Evolutionary conservation across 1,284 basidiomycete species (phyloP).

Genomic region (Kwoniella shivajii): DNA sequence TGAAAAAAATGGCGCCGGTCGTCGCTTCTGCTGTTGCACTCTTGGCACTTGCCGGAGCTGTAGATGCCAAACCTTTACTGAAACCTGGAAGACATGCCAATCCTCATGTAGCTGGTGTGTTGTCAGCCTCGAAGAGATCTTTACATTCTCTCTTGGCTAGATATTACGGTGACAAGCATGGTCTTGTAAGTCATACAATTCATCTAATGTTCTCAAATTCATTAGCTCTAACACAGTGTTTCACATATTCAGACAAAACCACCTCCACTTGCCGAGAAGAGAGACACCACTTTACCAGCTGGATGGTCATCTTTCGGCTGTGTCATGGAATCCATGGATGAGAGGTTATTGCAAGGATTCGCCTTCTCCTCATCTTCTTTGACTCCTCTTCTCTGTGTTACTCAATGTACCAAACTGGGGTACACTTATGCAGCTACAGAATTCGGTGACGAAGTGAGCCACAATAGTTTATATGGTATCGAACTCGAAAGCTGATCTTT

Average conservation of each 20-base stretch:
- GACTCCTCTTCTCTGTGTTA: conserved; percentile 42
- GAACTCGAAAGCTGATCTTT: neutral
- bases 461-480: neutral
- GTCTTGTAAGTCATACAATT: conserved; percentile 33
- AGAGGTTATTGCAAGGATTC: conserved; percentile 45
- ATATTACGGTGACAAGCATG: conserved; percentile 40
- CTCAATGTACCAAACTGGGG: conserved; percentile 44
- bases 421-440: conserved; percentile 49
- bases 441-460: conserved; percentile 45
- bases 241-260: conserved; percentile 30
- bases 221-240: neutral
- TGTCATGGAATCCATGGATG: conserved; percentile 43
- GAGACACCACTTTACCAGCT: conserved; percentile 34
- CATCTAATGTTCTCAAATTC: neutral
- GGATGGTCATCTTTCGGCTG: conserved; percentile 52
- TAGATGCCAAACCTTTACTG: conserved; percentile 34
- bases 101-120: conserved; percentile 35
- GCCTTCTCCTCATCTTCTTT: conserved; percentile 33
- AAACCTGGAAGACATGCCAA: conserved; percentile 45
- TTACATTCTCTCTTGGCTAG: conserved; percentile 28
- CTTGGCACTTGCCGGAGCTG: conserved; percentile 29
- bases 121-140: conserved; percentile 35
- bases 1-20: conserved; percentile 42
- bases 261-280: conserved; percentile 35
- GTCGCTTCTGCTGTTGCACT: conserved; percentile 32